These are phyloP conservation scores for Ogataea ramenticola DNA, from an alignment of 805 yeast genomes.

Conservation along the genomic window DNA sequence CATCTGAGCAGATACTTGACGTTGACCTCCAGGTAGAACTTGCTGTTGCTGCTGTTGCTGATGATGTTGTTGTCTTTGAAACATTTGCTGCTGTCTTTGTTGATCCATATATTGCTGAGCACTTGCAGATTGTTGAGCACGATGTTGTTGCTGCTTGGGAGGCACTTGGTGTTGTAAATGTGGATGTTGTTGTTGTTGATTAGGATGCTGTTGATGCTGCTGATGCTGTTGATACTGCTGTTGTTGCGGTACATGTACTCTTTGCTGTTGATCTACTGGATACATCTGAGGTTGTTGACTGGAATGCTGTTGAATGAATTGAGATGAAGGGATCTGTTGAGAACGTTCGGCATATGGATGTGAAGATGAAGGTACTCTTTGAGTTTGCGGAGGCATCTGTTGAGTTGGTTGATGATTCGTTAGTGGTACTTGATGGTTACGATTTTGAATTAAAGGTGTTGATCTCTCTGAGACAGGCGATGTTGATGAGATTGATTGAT, in stretches of 20 bases:
- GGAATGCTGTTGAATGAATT: neutral
- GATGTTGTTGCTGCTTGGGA: constrained; percentile 2
- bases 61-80: constrained; percentile 2
- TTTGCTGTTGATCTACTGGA: neutral
- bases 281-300: neutral
- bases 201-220: too few species aligned
- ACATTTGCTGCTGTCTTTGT: neutral
- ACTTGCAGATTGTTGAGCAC: neutral
- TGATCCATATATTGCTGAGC: neutral
- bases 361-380: neutral
- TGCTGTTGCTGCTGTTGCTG: constrained; percentile 12
- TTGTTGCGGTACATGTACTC: neutral
- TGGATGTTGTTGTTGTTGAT: too few species aligned
- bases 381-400: neutral
- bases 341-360: neutral
- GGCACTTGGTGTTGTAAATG: too few species aligned
- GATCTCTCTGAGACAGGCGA: too few species aligned
- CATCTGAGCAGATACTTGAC: neutral
- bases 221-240: neutral
- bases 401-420: constrained; percentile 2
- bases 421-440: neutral
- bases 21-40: neutral
- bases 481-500: neutral
- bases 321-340: neutral
- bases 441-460: neutral